phyloP scores from a whole-genome alignment of 2,329 filamentous ascomycete genomes.

The Pyrenochaeta sp. region DNA sequence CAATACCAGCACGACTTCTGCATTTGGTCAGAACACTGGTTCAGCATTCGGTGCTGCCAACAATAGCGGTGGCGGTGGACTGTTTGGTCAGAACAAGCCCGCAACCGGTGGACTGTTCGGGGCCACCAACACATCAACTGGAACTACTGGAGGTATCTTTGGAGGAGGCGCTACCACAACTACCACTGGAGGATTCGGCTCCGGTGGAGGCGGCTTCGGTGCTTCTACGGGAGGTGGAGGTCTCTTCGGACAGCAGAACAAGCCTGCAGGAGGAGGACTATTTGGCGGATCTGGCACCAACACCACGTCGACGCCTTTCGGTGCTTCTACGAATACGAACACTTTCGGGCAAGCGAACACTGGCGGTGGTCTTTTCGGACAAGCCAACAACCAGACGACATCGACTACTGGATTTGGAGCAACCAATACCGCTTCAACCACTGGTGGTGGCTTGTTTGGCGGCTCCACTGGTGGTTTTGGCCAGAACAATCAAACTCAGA shows the following conservation, averaged over 20 bases:
- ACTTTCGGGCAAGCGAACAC: conserved; percentile 37
- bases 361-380: conserved; percentile 45
- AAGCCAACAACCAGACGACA: conserved; percentile 33
- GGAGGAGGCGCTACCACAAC: conserved; percentile 39
- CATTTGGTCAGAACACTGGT: conserved; percentile 45
- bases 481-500: conserved; percentile 36
- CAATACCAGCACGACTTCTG: conserved; percentile 41
- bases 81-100: conserved; percentile 46
- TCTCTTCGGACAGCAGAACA: conserved; percentile 60
- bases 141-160: conserved; percentile 43
- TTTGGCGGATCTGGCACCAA: conserved; percentile 44
- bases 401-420: conserved; percentile 38
- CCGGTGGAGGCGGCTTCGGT: conserved; percentile 46
- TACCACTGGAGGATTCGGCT: conserved; percentile 34
- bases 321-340: conserved; percentile 31
- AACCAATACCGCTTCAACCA: conserved; percentile 32
- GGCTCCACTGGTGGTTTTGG: conserved; percentile 39
- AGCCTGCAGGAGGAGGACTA: conserved; percentile 43
- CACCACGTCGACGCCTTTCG: conserved; percentile 35
- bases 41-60: conserved; percentile 35
- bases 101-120: conserved; percentile 50
- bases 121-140: conserved; percentile 36
- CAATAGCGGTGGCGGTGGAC: conserved; percentile 38
- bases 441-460: conserved; percentile 39
- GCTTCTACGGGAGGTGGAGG: conserved; percentile 40